These are phyloP conservation scores for Aspergillus puulaauensis DNA, from an alignment of 2,329 filamentous ascomycete species.

Conservation along the genomic window DNA sequence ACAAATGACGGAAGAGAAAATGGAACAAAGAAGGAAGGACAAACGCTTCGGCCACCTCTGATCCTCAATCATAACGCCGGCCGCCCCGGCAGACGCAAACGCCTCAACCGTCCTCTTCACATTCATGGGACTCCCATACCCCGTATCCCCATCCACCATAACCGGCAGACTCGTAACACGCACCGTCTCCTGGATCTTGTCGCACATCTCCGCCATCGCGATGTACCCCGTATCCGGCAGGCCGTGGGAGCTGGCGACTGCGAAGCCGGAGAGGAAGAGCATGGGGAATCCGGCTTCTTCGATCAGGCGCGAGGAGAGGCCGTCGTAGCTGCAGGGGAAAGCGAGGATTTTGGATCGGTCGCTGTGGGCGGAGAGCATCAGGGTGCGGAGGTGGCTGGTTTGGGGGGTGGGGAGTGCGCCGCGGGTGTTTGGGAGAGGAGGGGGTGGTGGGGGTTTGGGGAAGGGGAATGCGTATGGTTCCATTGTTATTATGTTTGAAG, in stretches of 20 bases:
- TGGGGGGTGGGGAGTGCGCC: conserved; percentile 41
- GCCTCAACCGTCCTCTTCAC: conserved; percentile 47
- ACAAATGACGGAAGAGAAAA: too few relatives aligned
- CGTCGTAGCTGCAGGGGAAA: conserved; percentile 46
- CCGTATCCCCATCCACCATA: conserved; percentile 50
- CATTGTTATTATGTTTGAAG: not conserved
- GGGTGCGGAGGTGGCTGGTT: conserved; percentile 31
- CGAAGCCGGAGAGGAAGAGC: conserved; percentile 46
- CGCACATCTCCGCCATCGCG: conserved; percentile 48
- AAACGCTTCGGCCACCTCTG: conserved; percentile 52
- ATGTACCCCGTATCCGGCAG: conserved; percentile 53
- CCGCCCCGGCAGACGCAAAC: conserved; percentile 43
- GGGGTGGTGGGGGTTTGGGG: not conserved
- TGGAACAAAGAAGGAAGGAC: conserved; percentile 2
- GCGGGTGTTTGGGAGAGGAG: conserved; percentile 29
- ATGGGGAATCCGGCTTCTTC: conserved; percentile 50
- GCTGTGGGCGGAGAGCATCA: conserved; percentile 36
- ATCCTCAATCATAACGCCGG: conserved; percentile 47
- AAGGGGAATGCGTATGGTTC: not conserved
- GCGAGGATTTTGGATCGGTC: conserved; percentile 48
- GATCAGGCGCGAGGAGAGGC: conserved; percentile 44
- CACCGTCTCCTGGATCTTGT: conserved; percentile 46
- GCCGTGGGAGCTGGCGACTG: conserved; percentile 42
- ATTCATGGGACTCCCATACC: conserved; percentile 51
- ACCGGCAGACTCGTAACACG: conserved; percentile 42